Base-by-base conservation (phyloP, 352 stramenopile genomes). In the Aphanomyces cochlioides region DNA sequence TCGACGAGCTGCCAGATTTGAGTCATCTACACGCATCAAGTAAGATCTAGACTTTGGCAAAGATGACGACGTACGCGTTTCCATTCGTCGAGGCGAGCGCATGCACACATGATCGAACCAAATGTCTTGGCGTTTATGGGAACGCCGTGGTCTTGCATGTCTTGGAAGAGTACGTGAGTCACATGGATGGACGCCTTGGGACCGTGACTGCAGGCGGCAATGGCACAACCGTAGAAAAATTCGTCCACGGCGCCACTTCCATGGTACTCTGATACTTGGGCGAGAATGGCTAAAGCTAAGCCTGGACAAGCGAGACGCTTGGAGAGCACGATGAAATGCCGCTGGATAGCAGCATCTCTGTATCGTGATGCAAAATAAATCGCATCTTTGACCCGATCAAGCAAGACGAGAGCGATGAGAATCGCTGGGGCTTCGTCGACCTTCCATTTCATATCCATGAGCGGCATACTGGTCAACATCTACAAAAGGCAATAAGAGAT, bases 141-240 rank as follows among this genome's bases (percentile, higher is more conserved):
- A 7, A 93, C 75, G 17, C 79, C 74, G 38, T 70, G 66, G 15
- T 73, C 72, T 50, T 90, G 80, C 87, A 95, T 93, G 68, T 92
- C 82, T 38, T 91, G 82, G n/a, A 93, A 73, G 36, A 92, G 69
- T 13, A 85, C 76, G n/a, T 92, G 74, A 7, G 84, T 84, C 67
- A 74, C 75, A 1, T 79, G 70, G 47, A 90, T 73, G 56, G 87
- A 78, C 21, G 75, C 75, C 34, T 74, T 79, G 7, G 72, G 73
- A 19, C 81, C 83, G 54, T 84, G 84, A 10, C 84, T 84, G 45
- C 85, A 95, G 36, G 85, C 85, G 73, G 90, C 81, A 67, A 95
- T 95, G 37, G 82, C 83, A 65, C 83, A 90, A 34, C 84, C 92
- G 78, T 89, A 95, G 38, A 82, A 90, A 38, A 90, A 73, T 7